Evolutionary conservation across 2,329 filamentous ascomycete species (phyloP), one percentile per base, ranked within the genome.

Genomic region (Meredithiella fracta): DNA sequence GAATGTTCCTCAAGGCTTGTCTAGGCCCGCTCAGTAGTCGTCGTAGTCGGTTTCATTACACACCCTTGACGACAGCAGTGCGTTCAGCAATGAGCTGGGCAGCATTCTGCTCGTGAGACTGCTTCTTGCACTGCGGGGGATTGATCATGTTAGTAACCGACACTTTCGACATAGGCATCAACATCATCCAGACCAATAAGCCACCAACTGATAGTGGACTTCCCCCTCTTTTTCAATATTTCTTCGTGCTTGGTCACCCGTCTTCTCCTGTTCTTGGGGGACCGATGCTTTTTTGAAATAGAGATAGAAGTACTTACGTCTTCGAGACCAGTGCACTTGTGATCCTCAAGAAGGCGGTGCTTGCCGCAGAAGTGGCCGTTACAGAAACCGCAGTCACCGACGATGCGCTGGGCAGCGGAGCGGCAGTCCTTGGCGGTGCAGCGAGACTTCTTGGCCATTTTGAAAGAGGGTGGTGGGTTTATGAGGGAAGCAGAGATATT

Each of bases 301-400:
- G 22, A 37, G 34, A 37, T 22, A 55, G 47, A 60, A 59, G 57
- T 61, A 67, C 81, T 73, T 73, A 84, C 81, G 72, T 95, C 86
- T 74, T 97, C 92, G 57, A 98, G 75, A 42, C 89, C 89, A 61
- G 79, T 81, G 73, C 92, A 98, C 72, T 87, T 87, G 73, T 98
- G 92, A 63, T 91, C 86, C 70, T 98, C 92, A 61, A 97, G 72
- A 72, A 97, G 78, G 57, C 92, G 79, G 72, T 98, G 92, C 73
- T 89, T 94, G 64, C 87, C 87, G 72, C 92, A 98, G 75, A 87
- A 97, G 68, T 94, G 86, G 49, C 90, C 89, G 56, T 84, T 76
- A 74, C 92, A 98, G 75, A 97, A 97, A 60, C 82, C 84, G 72
- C 92, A 98, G 73, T 97, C 91, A 55, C 92, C 92, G 59, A 96